A percentile compares a stretch with the other conserved stretches of the same genome.
Evolutionary conservation across 2,329 filamentous ascomycete species (phyloP).

Genomic region (Aureobasidium sp.): DNA sequence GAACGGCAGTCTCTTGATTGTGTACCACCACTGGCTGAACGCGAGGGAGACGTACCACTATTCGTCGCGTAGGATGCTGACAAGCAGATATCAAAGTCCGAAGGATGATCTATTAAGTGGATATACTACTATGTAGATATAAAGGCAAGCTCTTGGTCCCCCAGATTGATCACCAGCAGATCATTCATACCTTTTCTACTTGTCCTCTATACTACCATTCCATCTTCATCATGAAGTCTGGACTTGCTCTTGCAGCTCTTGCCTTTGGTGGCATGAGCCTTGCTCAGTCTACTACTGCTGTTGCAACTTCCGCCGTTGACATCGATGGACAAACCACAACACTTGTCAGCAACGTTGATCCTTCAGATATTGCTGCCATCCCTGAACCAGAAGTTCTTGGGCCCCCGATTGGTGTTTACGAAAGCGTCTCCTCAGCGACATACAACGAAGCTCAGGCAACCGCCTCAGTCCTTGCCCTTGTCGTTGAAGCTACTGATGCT

Average conservation of each 20-base stretch:
- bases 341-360: constrained; percentile 10
- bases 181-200: neutral
- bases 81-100: constrained; percentile 2
- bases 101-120: neutral
- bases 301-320: neutral
- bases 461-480: neutral
- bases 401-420: neutral
- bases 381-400: constrained; percentile 1
- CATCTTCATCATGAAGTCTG: neutral
- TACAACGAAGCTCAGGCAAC: neutral
- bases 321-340: neutral
- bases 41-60: constrained; percentile 6
- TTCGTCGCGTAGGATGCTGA: constrained; percentile 1
- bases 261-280: constrained; percentile 9
- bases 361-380: constrained; percentile 7
- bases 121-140: neutral
- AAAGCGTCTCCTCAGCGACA: neutral
- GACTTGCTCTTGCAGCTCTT: constrained; percentile 11
- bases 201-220: neutral
- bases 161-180: constrained; percentile 6
- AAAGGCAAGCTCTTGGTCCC: neutral
- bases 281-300: neutral
- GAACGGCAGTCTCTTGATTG: neutral
- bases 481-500: constrained; percentile 6
- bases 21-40: neutral